phyloP scores from a whole-genome alignment of 2,329 filamentous ascomycete species.

The Dactylellina leptospora region DNA sequence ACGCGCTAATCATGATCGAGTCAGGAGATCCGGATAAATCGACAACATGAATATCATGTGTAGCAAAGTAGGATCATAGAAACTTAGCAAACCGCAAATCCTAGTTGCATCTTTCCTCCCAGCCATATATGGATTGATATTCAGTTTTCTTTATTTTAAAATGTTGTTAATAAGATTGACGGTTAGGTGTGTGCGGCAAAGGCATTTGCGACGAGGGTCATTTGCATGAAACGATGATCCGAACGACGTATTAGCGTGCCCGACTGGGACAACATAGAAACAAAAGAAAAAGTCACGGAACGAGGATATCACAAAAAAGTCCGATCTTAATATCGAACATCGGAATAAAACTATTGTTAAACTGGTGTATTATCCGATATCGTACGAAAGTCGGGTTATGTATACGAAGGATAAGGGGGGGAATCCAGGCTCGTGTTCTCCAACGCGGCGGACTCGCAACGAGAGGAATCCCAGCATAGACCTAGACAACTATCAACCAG shows the following conservation, averaged over 20 bases:
- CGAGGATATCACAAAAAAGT: conserved; percentile 3
- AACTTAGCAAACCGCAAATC: too few species aligned
- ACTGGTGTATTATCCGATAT: conserved; percentile 20
- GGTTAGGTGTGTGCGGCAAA: conserved; percentile 47
- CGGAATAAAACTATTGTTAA: conserved; percentile 1
- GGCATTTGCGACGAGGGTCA: conserved; percentile 38
- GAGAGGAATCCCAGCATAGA: not conserved
- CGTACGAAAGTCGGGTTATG: not conserved
- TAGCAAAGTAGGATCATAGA: too few species aligned
- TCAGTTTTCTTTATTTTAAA: too few species aligned
- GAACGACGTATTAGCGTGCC: not conserved
- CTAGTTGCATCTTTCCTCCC: too few species aligned
- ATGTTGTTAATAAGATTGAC: not conserved
- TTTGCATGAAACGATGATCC: conserved; percentile 14
- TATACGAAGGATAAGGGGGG: not conserved
- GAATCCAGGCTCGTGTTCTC: not conserved
- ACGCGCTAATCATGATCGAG: too few species aligned
- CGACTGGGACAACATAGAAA: not conserved
- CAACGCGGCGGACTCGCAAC: not conserved
- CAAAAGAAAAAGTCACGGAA: not conserved
- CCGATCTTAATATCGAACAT: conserved; percentile 33
- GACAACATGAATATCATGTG: too few species aligned
- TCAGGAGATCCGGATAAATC: too few species aligned
- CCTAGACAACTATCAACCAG: not conserved
- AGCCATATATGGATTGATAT: too few species aligned